Base-by-base conservation (phyloP, 495 filamentous ascomycete genomes). In the Trichoderma parareesei region DNA sequence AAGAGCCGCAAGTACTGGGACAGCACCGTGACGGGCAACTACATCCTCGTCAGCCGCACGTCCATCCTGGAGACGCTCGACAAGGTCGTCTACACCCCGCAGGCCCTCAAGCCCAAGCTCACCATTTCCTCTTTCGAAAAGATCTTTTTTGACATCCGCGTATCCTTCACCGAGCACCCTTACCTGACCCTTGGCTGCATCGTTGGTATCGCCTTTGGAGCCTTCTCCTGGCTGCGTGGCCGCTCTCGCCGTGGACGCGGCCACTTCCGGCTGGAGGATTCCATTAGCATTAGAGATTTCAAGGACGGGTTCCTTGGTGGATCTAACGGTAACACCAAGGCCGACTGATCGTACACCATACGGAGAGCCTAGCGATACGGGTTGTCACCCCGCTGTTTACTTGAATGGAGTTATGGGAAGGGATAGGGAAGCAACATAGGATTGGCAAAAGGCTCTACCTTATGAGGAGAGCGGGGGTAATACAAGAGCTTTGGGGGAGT, bases 1-100 rank as follows among this genome's bases (percentile, higher is more conserved):
- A 70, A 97, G 92, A 91, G 89, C 76, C 91, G 90, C 64, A 85
- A 88, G 64, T 98, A 97, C 77, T 98, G 95, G 95, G 94, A 98
- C 73, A 84, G 81, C 38, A 96, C 94, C 62, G 89, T 88, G 48
- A 94, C 90, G 5, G 93, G 92, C 63, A 90, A 90, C 73, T 79
- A 83, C 49, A 97, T 98, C 70, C 86, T 93, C 67, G 89, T 92
- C 46, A 93, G 90, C 6, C 90, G 94, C 60, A 95, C 93, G 6
- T 93, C 91, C 8, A 98, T 98, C 71, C 87, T 97, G 42, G 94
- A 98, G 76, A 97, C 93, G 60, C 83, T 97, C 66, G 89, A 86
- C 67, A 91, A 95, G 68, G 87, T 85, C 66, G 79, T 81, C 4
- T 76, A 81, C 16, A 84, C 82, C 60, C 90, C 93, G 16, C 88